Base-by-base conservation (phyloP, 2,329 filamentous ascomycete species). In the Exophiala dermatitidis region DNA sequence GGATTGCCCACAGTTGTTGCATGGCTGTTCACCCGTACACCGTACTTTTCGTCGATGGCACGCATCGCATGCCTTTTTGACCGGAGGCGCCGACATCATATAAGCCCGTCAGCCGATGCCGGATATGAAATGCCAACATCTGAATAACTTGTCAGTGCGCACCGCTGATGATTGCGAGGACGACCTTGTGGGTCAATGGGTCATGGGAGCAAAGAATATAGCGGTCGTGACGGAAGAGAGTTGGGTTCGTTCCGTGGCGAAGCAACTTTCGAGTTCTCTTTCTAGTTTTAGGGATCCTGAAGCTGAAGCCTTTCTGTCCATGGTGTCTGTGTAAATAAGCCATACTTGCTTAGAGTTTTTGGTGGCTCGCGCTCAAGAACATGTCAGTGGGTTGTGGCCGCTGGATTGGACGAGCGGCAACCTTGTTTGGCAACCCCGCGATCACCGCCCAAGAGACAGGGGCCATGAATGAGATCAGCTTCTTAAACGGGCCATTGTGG, bases 1-100 rank as follows among this genome's bases (percentile, higher is more conserved):
- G 4, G 84, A 82, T 5, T 83, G 79, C 8, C 77, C 75, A 69
- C 85, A 88, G 69, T 87, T 86, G 56, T 80, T 78, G 69, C 85
- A 89, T 19, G 85, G 84, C 63, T 83, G 52, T 3, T 53, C 60
- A 34, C 62, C 60, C 2, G 59, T 55, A 40, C 62, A 64, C 19
- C 53, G 53, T 7, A 63, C 59, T 49, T 66, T 66, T 9, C 63
- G 57, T 44, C 63, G 48, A 49, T 66, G 64, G 44, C 64, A 65
- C 12, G 64, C 63, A 50, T 65, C 64, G 43, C 63, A 66, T 5
- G 64, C 64, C 46, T 63, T 61, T 49, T 64, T 64, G 50, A 61
- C 57, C 1, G 63, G 56, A n/a, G 57, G 48, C 7, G 58, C 31
- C 8, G 54, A 32, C 54, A 58, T 58, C 19, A 19, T 46, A n/a